A percentile compares a stretch with the other conserved stretches of the same genome.
phyloP scores from a whole-genome alignment of 1,284 basidiomycete species.

The Puccinia triticina region DNA sequence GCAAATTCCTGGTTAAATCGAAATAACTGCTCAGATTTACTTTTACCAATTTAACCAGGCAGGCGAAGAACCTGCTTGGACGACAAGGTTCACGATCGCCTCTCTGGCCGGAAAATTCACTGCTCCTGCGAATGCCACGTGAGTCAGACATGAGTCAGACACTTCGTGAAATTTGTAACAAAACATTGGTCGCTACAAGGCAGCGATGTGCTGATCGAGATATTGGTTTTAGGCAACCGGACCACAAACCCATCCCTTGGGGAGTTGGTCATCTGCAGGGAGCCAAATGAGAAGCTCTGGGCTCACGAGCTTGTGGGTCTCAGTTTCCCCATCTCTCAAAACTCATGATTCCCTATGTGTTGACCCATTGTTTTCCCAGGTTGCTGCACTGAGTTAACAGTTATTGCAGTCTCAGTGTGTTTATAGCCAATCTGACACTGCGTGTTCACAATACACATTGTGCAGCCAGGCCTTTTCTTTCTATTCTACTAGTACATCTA shows the following conservation, averaged over 20 bases:
- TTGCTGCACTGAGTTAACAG: too few species aligned
- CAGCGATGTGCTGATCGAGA: slow-evolving; percentile 50
- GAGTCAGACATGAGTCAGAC: not conserved
- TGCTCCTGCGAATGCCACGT: slow-evolving; percentile 59
- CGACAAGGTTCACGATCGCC: slow-evolving; percentile 77
- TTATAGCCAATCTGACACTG: too few species aligned
- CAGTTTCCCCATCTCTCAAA: too few species aligned
- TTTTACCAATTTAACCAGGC: slow-evolving; percentile 58
- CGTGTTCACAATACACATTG: too few species aligned
- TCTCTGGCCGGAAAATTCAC: slow-evolving; percentile 64
- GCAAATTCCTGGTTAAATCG: too few species aligned
- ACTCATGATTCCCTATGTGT: too few species aligned
- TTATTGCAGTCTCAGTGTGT: too few species aligned
- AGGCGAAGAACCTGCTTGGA: slow-evolving; percentile 67
- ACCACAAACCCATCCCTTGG: slow-evolving; percentile 68
- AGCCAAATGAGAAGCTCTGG: not conserved
- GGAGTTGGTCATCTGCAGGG: slow-evolving; percentile 69
- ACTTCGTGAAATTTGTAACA: not conserved
- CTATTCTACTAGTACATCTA: too few species aligned
- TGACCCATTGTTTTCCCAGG: not conserved
- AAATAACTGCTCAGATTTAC: slow-evolving; percentile 35
- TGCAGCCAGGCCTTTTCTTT: too few species aligned
- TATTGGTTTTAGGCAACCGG: slow-evolving; percentile 65
- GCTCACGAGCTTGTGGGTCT: not conserved
- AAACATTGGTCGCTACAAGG: not conserved